Evolutionary conservation across 2,329 filamentous ascomycete genomes (phyloP).

Genomic region (Elsinoe perseae): DNA sequence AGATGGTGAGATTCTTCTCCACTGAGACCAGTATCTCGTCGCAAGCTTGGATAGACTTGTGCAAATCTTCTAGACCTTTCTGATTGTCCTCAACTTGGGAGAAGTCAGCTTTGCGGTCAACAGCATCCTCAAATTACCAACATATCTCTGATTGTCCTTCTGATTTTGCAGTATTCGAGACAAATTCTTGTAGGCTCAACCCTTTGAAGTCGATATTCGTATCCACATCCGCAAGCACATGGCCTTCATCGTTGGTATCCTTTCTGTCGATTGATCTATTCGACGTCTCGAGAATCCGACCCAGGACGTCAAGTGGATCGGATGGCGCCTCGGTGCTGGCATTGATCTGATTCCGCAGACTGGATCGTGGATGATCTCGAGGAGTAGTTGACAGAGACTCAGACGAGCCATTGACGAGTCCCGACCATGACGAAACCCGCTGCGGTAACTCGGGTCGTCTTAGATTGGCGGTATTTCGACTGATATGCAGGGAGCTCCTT

Average conservation of each 20-base stretch:
- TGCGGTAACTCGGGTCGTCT: slow-evolving; percentile 61
- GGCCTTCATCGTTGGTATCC: background rate
- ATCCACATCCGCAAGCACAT: background rate
- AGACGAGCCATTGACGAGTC: slow-evolving; percentile 65
- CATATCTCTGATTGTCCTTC: slow-evolving; percentile 17
- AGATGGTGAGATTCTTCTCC: slow-evolving; percentile 83
- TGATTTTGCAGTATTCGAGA: slow-evolving; percentile 30
- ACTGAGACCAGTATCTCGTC: slow-evolving; percentile 91
- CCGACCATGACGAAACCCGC: slow-evolving; percentile 68
- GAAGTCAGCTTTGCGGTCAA: background rate
- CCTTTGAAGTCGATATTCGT: slow-evolving; percentile 68
- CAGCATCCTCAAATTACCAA: slow-evolving; percentile 14
- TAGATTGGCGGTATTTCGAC: slow-evolving; percentile 56
- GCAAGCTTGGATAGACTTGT: slow-evolving; percentile 79
- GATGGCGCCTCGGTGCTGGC: slow-evolving; percentile 46
- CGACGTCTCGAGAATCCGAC: slow-evolving; percentile 46
- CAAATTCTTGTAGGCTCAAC: slow-evolving; percentile 67
- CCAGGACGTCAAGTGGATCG: slow-evolving; percentile 65
- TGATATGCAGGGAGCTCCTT: slow-evolving; percentile 60
- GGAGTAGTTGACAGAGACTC: slow-evolving; percentile 62
- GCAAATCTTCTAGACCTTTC: slow-evolving; percentile 79
- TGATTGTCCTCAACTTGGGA: slow-evolving; percentile 57
- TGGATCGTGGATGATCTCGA: slow-evolving; percentile 59
- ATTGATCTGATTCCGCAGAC: slow-evolving; percentile 52
- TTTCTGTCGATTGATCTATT: slow-evolving; percentile 21